Evolutionary conservation across 768 basidiomycete species (phyloP), one percentile per base, ranked within the genome.

Genomic region (Tremella fuciformis): DNA sequence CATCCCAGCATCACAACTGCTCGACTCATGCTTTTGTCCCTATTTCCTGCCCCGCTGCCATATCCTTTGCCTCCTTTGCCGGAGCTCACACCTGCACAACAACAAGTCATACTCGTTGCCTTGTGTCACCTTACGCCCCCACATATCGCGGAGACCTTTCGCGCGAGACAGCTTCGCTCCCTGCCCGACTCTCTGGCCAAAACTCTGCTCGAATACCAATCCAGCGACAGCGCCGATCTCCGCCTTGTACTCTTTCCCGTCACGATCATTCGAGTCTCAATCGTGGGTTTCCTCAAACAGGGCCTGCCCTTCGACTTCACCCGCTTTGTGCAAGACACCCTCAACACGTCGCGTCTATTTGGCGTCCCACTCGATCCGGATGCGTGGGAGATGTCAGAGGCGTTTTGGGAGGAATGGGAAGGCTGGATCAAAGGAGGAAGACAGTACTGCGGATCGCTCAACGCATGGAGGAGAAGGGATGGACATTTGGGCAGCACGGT

Each of bases 341-440:
- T 68, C 15, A 47, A 34, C 13, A 48, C 48, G 9, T 60, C 50
- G 21, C 48, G 40, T 29, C 40, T 64, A 29, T 65, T 59, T 29
- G 66, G 66, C 24, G 58, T 62, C 48, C 58, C 66, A 2, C 55
- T 59, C 15, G 66, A 68, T 44, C 60, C 60, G 0, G 66, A 64
- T 50, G 60, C 66, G 6, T 68, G 66, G 66, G 66, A 68, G 42
- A 57, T 68, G 60, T 53, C 55, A 1, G 57, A 55, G 13, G 16
- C 16, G 13, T 68, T 55, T 24, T 68, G 66, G 66, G 66, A 68
- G 39, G 38, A 42, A 15, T 68, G 66, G 66, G 60, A 54, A 34
- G 38, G 22, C 8, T 68, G 60, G 58, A 64, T 64, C 54, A 55
- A 61, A 13, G 25, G 39, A 1, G 66, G 60, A 34, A 59, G 66